Evolutionary conservation across 371 early-diverging fungal genomes (phyloP), one percentile per base, ranked within the genome.

Genomic region (Chytridium lagenaria): DNA sequence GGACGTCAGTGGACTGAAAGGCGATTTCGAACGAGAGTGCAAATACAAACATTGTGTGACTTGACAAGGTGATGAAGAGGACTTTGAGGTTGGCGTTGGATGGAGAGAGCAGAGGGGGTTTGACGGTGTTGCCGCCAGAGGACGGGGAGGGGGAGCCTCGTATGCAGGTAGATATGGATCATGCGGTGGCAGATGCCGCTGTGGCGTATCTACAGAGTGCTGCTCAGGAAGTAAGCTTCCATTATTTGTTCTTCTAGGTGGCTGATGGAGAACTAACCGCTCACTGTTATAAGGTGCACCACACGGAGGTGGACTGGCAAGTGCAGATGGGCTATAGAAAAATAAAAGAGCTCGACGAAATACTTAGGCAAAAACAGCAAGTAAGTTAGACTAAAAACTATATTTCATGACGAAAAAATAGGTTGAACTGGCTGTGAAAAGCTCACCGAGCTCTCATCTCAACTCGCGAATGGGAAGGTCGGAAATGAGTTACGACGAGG

Each of bases 401-500:
- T n/a, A n/a, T n/a, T n/a, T n/a, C n/a, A n/a, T n/a, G n/a, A n/a
- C n/a, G n/a, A n/a, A n/a, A n/a, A n/a, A n/a, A n/a, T 26, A 61
- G 61, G 61, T 61, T 12, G 61, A 61, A 61, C 5, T 16, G 10
- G 61, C 61, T 5, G 61, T 61, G 5, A 61, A 61, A 36, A 5
- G 34, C 3, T 22, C 7, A 28, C 34, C 61, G 34, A 37, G 34
- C 5, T 31, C 36, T 12, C 61, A 10, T 55, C 57, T 61, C 12
- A 5, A 61, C 3, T 34, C 3, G 36, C 19, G 19, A 61, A 61
- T 16, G 37, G 34, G 36, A 10, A 7, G 7, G 75, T 33, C 57
- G 34, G 22, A 19, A 23, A 23, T 19, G 28, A 52, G 23, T 26
- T n/a, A n/a, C 28, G 68, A 68, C 16, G 76, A 72, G 26, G 78